Base-by-base conservation (phyloP, 1,284 basidiomycete species). In the Melampsora larici-populina region DNA sequence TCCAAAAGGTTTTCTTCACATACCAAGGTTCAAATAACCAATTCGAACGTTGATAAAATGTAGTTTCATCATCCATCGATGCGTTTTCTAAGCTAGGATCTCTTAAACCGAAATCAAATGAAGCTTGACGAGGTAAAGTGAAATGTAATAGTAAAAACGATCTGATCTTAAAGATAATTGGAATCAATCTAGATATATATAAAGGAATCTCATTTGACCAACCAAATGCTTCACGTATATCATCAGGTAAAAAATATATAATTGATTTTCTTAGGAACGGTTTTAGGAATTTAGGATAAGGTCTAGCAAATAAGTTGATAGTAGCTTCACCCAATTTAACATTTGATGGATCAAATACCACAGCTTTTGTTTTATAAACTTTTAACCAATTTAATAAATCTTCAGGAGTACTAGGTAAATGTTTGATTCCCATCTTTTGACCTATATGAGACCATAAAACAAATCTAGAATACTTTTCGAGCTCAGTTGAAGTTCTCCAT, bases 1-100 rank as follows among this genome's bases (percentile, higher is more conserved):
- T 60, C 55, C 55, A 60, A 60, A 60, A 60, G 55, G 55, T 60
- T 60, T n/a, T n/a, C 55, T 60, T 60, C 4, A 60, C 55, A 60
- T 60, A 60, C n/a, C n/a, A 60, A 8, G 55, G 55, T 29, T 60
- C 8, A 21, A 8, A 60, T 29, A 18, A 60, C 55, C 55, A 60
- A 60, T 18, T 29, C 8, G 55, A 60, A 60, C 55, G 55, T 60
- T 60, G 55, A 60, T 60, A 60, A 2, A n/a, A n/a, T 60, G 55
- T 60, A 0, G n/a, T 60, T 29, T 60, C 0, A 2, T 60, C 18
- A 60, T 24, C 29, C 0, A 60, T 24, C 9, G 55, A 24, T 43
- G 43, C 2, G 43, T 9, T 43, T 9, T 43, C 15, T 15, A n/a
- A n/a, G 1, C 8, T 60, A 24, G 55, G n/a, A n/a, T 60, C 21